A percentile compares a stretch with the other conserved stretches of the same genome.
These are phyloP conservation scores for Talaromyces wortmannii DNA, from an alignment of 495 filamentous ascomycete species.

Conservation along the genomic window DNA sequence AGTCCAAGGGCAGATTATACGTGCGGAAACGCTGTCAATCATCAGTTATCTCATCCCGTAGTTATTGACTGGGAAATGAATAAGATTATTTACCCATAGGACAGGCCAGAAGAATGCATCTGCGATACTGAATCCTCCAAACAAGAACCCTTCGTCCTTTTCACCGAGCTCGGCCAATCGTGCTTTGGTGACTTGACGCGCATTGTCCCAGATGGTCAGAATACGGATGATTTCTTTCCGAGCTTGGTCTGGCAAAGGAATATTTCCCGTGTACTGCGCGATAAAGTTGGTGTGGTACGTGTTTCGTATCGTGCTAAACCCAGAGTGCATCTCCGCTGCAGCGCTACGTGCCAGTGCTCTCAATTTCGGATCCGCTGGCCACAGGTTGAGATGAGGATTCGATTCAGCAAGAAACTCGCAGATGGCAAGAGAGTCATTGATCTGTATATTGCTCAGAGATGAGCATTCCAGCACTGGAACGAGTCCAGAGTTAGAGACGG, in stretches of 20 bases:
- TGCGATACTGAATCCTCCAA: conserved; percentile 27
- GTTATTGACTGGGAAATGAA: neutral
- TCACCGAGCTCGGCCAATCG: conserved; percentile 15
- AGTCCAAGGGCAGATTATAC: conserved; percentile 32
- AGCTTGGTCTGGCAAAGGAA: conserved; percentile 19
- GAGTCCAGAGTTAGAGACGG: conserved; percentile 20
- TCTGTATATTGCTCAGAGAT: conserved; percentile 15
- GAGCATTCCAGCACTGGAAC: conserved; percentile 25
- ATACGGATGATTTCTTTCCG: conserved; percentile 18
- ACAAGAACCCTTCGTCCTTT: conserved; percentile 18
- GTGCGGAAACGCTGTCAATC: conserved; percentile 32
- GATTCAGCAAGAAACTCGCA: conserved; percentile 45
- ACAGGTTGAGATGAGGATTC: conserved; percentile 32
- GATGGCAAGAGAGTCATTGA: conserved; percentile 49
- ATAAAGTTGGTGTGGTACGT: conserved; percentile 39
- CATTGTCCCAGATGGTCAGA: conserved; percentile 14
- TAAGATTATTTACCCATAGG: conserved; percentile 26
- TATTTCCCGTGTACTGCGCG: conserved; percentile 22
- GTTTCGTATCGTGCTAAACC: conserved; percentile 37
- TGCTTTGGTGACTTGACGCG: conserved; percentile 13
- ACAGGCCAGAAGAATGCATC: conserved; percentile 28
- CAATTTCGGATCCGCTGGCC: conserved; percentile 35
- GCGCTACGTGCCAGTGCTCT: conserved; percentile 44
- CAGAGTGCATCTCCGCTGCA: conserved; percentile 48
- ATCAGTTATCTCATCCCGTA: neutral